Evolutionary conservation across 2,329 filamentous ascomycete species (phyloP).

Genomic region (Aureobasidium zeae): DNA sequence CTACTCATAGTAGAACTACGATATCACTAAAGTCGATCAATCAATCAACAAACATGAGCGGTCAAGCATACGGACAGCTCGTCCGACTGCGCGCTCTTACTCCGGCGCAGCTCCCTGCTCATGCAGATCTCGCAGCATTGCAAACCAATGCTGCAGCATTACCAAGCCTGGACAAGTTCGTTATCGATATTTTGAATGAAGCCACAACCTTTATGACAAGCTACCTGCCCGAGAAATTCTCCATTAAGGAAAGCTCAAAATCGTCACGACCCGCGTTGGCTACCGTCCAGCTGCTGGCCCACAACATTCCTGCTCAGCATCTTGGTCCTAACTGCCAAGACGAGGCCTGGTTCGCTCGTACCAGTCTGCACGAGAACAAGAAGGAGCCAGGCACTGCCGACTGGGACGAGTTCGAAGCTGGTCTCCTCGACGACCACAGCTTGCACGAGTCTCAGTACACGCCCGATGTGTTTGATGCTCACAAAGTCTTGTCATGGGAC

Average conservation of each 20-base stretch:
- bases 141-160: conserved; percentile 26
- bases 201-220: conserved; percentile 50
- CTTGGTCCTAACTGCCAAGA: conserved; percentile 27
- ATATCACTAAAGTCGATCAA: too few species aligned
- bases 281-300: conserved; percentile 46
- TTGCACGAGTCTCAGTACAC: conserved; percentile 51
- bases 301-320: conserved; percentile 39
- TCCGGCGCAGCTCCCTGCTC: conserved; percentile 27
- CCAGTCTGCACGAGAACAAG: conserved; percentile 51
- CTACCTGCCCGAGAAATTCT: conserved; percentile 47
- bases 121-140: conserved; percentile 26
- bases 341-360: conserved; percentile 57
- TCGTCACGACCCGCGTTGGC: conserved; percentile 42
- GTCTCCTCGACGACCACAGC: conserved; percentile 51
- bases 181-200: conserved; percentile 48
- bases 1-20: too few species aligned
- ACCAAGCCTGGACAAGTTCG: conserved; percentile 43
- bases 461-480: conserved; percentile 44
- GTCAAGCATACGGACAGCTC: conserved; percentile 19
- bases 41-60: background rate
- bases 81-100: conserved; percentile 28
- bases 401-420: conserved; percentile 54
- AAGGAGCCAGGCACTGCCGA: conserved; percentile 45
- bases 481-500: conserved; percentile 37
- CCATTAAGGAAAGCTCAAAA: conserved; percentile 40